Evolutionary conservation across 1,284 basidiomycete species (phyloP), one percentile per base, ranked within the genome.

Genomic region (Pterulicium gracile): DNA sequence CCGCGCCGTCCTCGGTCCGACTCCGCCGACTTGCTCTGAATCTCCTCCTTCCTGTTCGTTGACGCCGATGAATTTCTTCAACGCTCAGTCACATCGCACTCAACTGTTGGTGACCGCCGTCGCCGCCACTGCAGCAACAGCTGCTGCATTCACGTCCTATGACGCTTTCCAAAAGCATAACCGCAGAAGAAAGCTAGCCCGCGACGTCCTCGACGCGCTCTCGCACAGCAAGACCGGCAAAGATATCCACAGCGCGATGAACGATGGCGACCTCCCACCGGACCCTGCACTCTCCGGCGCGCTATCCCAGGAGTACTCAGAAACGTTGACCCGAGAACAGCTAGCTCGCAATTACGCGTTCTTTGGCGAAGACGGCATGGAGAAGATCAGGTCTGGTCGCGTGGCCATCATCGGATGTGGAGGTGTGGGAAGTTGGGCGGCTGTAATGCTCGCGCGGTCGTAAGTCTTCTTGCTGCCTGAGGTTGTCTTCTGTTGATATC

Each of bases 401-500:
- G 92, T 98, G 2, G 89, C 92, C 17, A 72, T 98, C 18, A 79
- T 98, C 4, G 96, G 96, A 2, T 91, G 93, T 52, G 96, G 96
- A 48, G 96, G 96, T 3, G 96, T 99, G 1, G 94, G 95, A 0
- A 92, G 88, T 55, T 95, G 92, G 85, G 87, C 84, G 20, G 93
- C 95, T 3, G 79, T 95, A 23, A 97, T 97, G 92, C 79, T 97
- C 40, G 84, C 82, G 22, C 69, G 93, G 60, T 88, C 86, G 81
- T 88, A 59, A 58, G 87, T 76, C 40, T 44, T 10, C 35, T 7
- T 24, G 18, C n/a, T 40, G 7, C 23, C 24, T 23, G 42, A 36
- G 22, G 10, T 34, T 43, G 15, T 22, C 5, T 47, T 40, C 43
- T 35, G 19, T 24, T 14, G 17, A 21, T 43, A 44, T 19, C 40